These are phyloP conservation scores for Hyparrhenia diplandra DNA, from an alignment of 176 grass and related monocot species.

Conservation along the genomic window DNA sequence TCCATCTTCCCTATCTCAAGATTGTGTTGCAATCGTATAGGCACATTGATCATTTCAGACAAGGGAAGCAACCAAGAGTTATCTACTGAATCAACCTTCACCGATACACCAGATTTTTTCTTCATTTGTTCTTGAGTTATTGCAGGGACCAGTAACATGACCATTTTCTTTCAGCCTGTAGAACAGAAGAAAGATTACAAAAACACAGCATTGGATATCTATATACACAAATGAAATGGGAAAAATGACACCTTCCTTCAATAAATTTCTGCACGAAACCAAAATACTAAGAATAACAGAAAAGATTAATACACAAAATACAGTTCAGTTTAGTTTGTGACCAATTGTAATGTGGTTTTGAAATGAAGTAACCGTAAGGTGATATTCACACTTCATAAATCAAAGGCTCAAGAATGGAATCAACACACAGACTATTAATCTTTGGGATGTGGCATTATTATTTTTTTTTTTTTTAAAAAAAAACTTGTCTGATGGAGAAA, in stretches of 20 bases:
- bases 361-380: neutral
- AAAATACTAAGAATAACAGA: neutral
- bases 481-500: neutral
- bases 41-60: constrained; percentile 54
- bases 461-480: no score
- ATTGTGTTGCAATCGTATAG: constrained; percentile 36
- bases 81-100: constrained; percentile 39
- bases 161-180: constrained; percentile 31
- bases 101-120: constrained; percentile 32
- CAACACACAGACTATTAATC: neutral
- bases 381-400: neutral
- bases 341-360: neutral
- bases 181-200: constrained; percentile 7
- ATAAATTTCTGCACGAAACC: neutral
- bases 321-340: neutral
- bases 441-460: neutral
- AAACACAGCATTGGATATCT: neutral
- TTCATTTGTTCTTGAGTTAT: constrained; percentile 13
- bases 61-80: constrained; percentile 47
- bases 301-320: neutral
- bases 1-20: constrained; percentile 36
- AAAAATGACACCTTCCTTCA: neutral
- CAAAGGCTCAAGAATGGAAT: no score
- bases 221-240: neutral
- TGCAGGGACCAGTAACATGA: constrained; percentile 21